Conservation (phyloP, 148 eudicot species). For the Chenopodium berlandieri region DNA sequence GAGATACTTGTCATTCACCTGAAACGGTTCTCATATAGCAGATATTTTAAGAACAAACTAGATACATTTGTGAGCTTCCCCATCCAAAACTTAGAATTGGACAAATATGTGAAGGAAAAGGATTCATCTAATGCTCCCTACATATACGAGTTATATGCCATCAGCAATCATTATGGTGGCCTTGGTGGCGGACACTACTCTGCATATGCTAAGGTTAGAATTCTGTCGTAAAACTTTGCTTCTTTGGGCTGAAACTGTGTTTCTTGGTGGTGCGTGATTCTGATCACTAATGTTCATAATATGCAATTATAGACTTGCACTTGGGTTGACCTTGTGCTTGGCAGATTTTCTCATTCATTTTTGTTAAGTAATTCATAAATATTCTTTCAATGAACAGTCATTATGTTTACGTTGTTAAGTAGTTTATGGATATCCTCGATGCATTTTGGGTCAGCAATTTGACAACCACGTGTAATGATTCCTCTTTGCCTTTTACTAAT, state of each 20-base stretch:
- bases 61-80: constrained; percentile 90
- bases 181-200: constrained; percentile 98
- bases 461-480: not conserved
- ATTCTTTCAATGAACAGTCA: not conserved
- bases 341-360: not conserved
- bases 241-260: not conserved
- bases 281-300: not conserved
- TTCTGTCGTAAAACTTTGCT: not conserved
- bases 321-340: not conserved
- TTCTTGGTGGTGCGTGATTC: constrained; percentile 2
- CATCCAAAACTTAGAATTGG: constrained; percentile 69
- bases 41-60: constrained; percentile 90
- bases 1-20: constrained; percentile 91
- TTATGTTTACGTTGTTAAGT: not conserved
- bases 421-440: not conserved
- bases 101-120: constrained; percentile 65
- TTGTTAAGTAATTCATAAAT: not conserved
- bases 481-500: not conserved
- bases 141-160: constrained; percentile 82
- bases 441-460: not conserved
- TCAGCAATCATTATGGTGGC: constrained; percentile 99
- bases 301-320: not conserved
- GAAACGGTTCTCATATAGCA: constrained; percentile 89
- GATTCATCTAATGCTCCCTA: constrained; percentile 44
- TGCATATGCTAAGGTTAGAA: constrained; percentile 85